Percentiles rank a stretch among this genome's conserved stretches.
These are phyloP conservation scores for Dunaliella sp. DNA, from an alignment of 139 green algal genomes.

Conservation along the genomic window DNA sequence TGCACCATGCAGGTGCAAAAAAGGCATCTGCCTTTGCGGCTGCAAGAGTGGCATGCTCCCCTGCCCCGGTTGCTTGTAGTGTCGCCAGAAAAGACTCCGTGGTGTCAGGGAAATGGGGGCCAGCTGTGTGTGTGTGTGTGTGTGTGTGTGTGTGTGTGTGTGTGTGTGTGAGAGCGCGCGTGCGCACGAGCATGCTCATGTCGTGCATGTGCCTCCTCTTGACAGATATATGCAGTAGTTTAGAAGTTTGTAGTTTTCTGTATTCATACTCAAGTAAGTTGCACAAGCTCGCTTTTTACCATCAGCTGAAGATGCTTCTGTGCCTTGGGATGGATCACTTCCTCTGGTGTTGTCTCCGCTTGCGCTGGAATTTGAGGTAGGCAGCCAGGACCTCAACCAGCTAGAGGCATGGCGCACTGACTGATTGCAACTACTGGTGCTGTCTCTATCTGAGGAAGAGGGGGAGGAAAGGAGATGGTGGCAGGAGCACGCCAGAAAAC, in stretches of 20 bases:
- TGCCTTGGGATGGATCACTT: too few species aligned
- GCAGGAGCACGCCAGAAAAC: too few species aligned
- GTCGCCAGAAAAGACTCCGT: neutral
- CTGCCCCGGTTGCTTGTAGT: neutral
- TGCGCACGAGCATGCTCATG: too few species aligned
- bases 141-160: neutral
- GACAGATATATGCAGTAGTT: too few species aligned
- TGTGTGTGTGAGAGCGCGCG: neutral
- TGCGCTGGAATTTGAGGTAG: too few species aligned
- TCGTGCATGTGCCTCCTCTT: too few species aligned
- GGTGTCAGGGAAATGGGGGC: neutral
- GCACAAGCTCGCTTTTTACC: too few species aligned
- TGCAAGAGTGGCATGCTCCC: neutral
- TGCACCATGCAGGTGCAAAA: neutral
- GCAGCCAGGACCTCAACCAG: neutral
- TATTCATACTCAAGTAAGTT: too few species aligned
- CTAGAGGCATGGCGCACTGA: neutral
- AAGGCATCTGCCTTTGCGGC: slow-evolving; percentile 8
- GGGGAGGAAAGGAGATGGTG: neutral
- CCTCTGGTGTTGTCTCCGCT: too few species aligned
- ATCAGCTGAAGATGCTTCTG: too few species aligned
- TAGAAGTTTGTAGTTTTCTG: too few species aligned
- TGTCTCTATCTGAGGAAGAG: neutral
- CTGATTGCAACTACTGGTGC: neutral
- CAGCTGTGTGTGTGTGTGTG: neutral